Evolutionary conservation across 139 green algal species (phyloP).

Genomic region (Auxenochlorella pyrenoidosa): DNA sequence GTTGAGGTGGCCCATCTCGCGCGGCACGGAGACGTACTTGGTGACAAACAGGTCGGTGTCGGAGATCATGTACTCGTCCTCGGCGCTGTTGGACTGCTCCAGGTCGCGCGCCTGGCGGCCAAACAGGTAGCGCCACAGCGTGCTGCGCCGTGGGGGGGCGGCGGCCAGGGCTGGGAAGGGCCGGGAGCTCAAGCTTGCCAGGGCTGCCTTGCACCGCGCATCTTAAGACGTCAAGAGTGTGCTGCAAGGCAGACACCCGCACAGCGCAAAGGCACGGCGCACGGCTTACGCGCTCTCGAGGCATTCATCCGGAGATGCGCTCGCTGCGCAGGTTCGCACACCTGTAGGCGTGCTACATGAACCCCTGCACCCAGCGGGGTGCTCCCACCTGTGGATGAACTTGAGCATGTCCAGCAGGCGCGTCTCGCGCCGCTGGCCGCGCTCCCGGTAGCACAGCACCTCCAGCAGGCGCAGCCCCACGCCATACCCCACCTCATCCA

Average conservation of each 20-base stretch:
- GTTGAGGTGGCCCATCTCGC: slow-evolving; percentile 91
- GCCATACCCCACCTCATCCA: slow-evolving; percentile 86
- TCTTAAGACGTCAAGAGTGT: no score
- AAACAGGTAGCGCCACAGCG: slow-evolving; percentile 94
- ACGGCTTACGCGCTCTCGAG: no score
- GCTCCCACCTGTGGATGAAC: slow-evolving; percentile 81
- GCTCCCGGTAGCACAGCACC: slow-evolving; percentile 86
- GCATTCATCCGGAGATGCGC: no score
- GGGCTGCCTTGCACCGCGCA: no score
- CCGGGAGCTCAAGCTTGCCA: not conserved
- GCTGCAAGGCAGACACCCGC: no score
- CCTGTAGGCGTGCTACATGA: no score
- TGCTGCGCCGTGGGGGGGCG: slow-evolving; percentile 30
- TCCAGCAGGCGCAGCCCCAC: slow-evolving; percentile 92
- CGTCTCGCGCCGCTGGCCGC: slow-evolving; percentile 67
- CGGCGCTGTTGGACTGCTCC: slow-evolving; percentile 91
- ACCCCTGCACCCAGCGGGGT: no score
- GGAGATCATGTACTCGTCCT: slow-evolving; percentile 98
- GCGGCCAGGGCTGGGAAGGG: no score
- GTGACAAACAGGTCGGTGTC: slow-evolving; percentile 92
- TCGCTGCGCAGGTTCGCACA: no score
- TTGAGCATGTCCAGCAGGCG: slow-evolving; percentile 90
- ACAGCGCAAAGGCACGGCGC: no score
- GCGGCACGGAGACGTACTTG: slow-evolving; percentile 93
- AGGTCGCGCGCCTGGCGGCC: slow-evolving; percentile 93